Evolutionary conservation across 495 filamentous ascomycete species (phyloP), one percentile per base, ranked within the genome.

Genomic region (Parachaetomium inaequale): DNA sequence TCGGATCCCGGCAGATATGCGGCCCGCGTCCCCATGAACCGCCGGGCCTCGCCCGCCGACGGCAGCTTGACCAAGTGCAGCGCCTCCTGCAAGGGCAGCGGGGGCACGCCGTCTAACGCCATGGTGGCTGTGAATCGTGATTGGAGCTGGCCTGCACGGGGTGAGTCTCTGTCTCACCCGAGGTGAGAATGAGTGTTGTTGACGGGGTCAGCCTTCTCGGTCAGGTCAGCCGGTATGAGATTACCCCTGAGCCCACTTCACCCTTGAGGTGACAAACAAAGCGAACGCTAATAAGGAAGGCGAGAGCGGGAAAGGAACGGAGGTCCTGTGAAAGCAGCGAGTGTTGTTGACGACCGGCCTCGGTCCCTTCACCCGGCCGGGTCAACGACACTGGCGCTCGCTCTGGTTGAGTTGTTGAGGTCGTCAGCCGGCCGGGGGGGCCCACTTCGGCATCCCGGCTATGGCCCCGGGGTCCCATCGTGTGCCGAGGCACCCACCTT

Each of bases 81-180:
- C 14, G 68, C 59, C 62, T 81, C 75, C 61, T 81, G 76, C 43
- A 74, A 73, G 26, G 72, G 61, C 40, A 73, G 69, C 14, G 74
- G 74, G 40, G 59, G 32, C 40, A 63, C 58, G 15, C 58, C 45
- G 17, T 63, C 19, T 26, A 57, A 21, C 17, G 59, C 6, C 62
- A 67, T 67, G 32, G 28, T 61, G 28, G 12, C 10, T 12, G 38
- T 28, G 25, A n/a, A n/a, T 51, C 49, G 32, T n/a, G 21, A 31
- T 15, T n/a, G n/a, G n/a, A n/a, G n/a, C n/a, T n/a, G n/a, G n/a
- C n/a, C 2, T 7, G 25, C 26, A 4, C 11, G 23, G 21, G n/a
- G n/a, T n/a, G n/a, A n/a, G n/a, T n/a, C n/a, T n/a, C n/a, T n/a
- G n/a, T n/a, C n/a, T n/a, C n/a, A n/a, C n/a, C n/a, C n/a, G n/a